A percentile compares a stretch with the other conserved stretches of the same genome.
phyloP scores from a whole-genome alignment of 1,139 yeast species.

The Diutina scorzettiae region DNA sequence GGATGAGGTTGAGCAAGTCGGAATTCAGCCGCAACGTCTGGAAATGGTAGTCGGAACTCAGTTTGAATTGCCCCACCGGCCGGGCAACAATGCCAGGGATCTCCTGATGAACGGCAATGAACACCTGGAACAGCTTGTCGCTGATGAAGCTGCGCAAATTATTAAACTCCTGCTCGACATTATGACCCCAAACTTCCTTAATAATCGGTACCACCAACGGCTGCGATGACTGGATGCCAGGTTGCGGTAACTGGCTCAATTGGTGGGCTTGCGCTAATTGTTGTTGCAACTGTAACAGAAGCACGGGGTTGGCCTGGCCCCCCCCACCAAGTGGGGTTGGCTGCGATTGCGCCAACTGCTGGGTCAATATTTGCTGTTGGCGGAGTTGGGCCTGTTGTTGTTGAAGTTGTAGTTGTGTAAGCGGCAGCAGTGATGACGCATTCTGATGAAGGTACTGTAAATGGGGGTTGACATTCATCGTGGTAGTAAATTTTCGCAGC shows the following conservation, averaged over 20 bases:
- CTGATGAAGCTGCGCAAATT: constrained; percentile 54
- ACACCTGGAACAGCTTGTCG: constrained; percentile 45
- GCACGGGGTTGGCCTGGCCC: constrained; percentile 21
- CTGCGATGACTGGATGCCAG: constrained; percentile 7
- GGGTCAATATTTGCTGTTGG: constrained; percentile 25
- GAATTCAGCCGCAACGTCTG: constrained; percentile 90
- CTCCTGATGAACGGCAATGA: constrained; percentile 76
- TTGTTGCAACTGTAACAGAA: constrained; percentile 17
- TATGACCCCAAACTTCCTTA: constrained; percentile 76
- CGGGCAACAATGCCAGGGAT: constrained; percentile 95
- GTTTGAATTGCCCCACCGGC: constrained; percentile 90
- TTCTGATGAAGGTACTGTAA: constrained; percentile 30
- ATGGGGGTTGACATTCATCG: constrained; percentile 28
- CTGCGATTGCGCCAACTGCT: constrained; percentile 6
- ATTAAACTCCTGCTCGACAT: constrained; percentile 72
- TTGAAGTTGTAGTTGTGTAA: constrained; percentile 21
- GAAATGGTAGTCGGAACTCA: constrained; percentile 87
- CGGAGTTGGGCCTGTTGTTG: constrained; percentile 15
- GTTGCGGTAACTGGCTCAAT: constrained; percentile 8
- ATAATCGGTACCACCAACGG: constrained; percentile 23
- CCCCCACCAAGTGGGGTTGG: constrained; percentile 11
- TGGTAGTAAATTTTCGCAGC: too few relatives aligned
- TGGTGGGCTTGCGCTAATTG: constrained; percentile 10
- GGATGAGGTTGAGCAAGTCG: constrained; percentile 76
- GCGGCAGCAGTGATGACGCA: constrained; percentile 20